Evolutionary conservation across 2,329 filamentous ascomycete genomes (phyloP).

Genomic region (Neocucurbitaria cava): DNA sequence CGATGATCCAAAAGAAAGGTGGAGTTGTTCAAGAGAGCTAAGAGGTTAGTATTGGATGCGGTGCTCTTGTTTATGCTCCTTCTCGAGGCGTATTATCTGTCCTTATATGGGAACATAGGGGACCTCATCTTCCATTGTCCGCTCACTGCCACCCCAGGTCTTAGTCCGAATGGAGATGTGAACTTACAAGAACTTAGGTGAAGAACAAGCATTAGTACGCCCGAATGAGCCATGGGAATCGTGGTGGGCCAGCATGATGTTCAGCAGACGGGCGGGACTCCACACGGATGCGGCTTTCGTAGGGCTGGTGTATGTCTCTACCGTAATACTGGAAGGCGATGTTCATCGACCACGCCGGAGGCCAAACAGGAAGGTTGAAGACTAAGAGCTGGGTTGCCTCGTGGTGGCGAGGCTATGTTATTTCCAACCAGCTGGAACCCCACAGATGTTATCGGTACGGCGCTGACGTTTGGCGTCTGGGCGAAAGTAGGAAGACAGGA

Average conservation of each 20-base stretch:
- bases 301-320: conserved; percentile 12
- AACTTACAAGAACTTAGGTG: conserved; percentile 23
- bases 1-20: background rate
- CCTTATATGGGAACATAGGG: conserved; percentile 23
- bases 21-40: conserved; percentile 14
- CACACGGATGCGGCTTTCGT: conserved; percentile 1
- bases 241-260: conserved; percentile 21
- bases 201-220: conserved; percentile 13
- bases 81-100: conserved; percentile 1
- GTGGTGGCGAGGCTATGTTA: conserved; percentile 27
- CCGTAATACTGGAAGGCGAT: conserved; percentile 8
- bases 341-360: conserved; percentile 10
- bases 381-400: conserved; percentile 24
- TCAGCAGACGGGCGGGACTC: conserved; percentile 3
- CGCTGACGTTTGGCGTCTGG: conserved; percentile 26
- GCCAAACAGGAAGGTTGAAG: conserved; percentile 11
- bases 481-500: conserved; percentile 7
- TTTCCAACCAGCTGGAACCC: conserved; percentile 16
- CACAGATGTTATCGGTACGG: conserved; percentile 24
- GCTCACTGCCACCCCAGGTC: conserved; percentile 26
- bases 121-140: conserved; percentile 3
- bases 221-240: conserved; percentile 17
- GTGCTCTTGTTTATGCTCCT: background rate
- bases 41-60: conserved; percentile 4
- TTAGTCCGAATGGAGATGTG: conserved; percentile 7